Evolutionary conservation across 768 basidiomycete genomes (phyloP).

Genomic region (Agaricus bisporus): DNA sequence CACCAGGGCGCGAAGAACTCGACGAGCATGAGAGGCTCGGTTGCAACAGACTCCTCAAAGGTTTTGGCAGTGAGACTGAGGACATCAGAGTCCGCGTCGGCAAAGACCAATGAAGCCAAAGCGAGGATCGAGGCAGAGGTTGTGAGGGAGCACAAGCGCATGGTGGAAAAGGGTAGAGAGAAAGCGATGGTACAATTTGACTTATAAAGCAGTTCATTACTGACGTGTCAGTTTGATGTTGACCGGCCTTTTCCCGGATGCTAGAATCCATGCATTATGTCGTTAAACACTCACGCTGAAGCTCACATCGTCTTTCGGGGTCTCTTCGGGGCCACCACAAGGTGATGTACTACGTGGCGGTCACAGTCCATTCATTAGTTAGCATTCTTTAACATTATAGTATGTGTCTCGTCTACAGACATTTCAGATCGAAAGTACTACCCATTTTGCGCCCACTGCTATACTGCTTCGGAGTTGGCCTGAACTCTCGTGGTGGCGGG

Average conservation of each 20-base stretch:
- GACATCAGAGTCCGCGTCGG: conserved; percentile 73
- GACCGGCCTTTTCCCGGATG: conserved; percentile 1
- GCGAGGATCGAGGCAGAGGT: conserved; percentile 49
- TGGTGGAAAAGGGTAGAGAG: conserved; percentile 30
- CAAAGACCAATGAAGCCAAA: conserved; percentile 44
- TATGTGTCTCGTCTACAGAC: conserved; percentile 20
- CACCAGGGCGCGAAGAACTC: conserved; percentile 98
- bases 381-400: not conserved
- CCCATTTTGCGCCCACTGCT: conserved; percentile 60
- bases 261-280: not conserved
- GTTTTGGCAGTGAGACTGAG: conserved; percentile 61
- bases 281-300: not conserved
- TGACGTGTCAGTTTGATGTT: conserved; percentile 43
- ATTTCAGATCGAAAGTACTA: conserved; percentile 59
- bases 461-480: conserved; percentile 45
- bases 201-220: conserved; percentile 19
- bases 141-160: conserved; percentile 59
- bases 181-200: conserved; percentile 4
- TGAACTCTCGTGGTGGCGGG: conserved; percentile 69
- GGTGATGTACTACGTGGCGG: conserved; percentile 5
- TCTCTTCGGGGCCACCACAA: not conserved
- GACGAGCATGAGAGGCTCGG: conserved; percentile 75
- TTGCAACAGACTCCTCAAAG: conserved; percentile 61
- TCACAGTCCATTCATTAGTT: not conserved
- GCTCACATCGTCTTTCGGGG: not conserved